These are phyloP conservation scores for Penicillium sp. DNA, from an alignment of 2,329 filamentous ascomycete genomes.

Conservation along the genomic window DNA sequence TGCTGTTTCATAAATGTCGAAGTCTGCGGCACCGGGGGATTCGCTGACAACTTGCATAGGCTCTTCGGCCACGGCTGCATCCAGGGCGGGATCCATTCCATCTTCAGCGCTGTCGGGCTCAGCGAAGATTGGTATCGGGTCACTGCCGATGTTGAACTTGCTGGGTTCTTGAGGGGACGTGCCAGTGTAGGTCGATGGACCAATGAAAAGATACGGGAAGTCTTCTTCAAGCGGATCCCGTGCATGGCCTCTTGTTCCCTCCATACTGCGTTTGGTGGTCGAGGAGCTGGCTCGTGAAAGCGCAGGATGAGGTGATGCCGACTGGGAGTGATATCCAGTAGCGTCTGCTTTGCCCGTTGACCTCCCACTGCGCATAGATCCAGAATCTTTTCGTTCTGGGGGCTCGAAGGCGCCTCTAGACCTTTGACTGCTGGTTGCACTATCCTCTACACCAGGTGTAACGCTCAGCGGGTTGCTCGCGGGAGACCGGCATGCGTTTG, in stretches of 20 bases:
- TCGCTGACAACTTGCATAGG: conserved; percentile 67
- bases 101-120: conserved; percentile 40
- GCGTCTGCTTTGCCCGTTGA: conserved; percentile 26
- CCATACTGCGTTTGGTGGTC: conserved; percentile 43
- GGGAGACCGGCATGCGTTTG: conserved; percentile 9
- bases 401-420: conserved; percentile 23
- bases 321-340: conserved; percentile 30
- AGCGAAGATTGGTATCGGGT: conserved; percentile 23
- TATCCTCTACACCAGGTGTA: conserved; percentile 21
- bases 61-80: conserved; percentile 13
- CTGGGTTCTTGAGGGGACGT: conserved; percentile 23
- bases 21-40: conserved; percentile 80
- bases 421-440: conserved; percentile 20
- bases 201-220: conserved; percentile 75
- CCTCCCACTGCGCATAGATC: conserved; percentile 30
- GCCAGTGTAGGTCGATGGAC: conserved; percentile 56
- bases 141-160: conserved; percentile 17
- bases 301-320: conserved; percentile 34
- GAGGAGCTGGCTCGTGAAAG: conserved; percentile 37
- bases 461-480: conserved; percentile 20
- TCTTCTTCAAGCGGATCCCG: conserved; percentile 68
- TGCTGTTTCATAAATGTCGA: conserved; percentile 85
- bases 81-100: conserved; percentile 40
- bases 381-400: conserved; percentile 31
- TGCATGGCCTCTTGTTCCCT: conserved; percentile 62